phyloP scores from a whole-genome alignment of 257 asterid genomes.

The Ilex asprella region DNA sequence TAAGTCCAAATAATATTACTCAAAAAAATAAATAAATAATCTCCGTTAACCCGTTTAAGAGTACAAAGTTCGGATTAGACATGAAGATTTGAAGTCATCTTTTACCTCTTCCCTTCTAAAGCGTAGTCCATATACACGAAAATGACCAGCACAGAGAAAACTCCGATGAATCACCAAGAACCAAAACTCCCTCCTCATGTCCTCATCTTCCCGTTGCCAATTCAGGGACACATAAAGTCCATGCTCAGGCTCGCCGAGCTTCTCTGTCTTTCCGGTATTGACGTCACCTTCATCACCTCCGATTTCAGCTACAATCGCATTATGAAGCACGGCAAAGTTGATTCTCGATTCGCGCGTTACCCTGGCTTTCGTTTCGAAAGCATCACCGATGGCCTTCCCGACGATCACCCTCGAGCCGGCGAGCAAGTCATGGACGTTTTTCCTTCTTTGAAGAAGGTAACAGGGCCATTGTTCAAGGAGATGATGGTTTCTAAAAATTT shows the following conservation, averaged over 20 bases:
- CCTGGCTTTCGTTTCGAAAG: neutral
- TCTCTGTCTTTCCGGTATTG: neutral
- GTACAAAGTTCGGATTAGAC: too few species aligned
- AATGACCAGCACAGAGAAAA: too few species aligned
- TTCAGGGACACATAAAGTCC: slow-evolving; percentile 1
- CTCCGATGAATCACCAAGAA: too few species aligned
- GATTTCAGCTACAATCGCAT: neutral
- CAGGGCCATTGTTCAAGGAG: neutral
- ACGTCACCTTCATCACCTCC: slow-evolving; percentile 1
- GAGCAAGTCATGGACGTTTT: neutral
- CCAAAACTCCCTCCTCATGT: neutral
- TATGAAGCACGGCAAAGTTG: neutral
- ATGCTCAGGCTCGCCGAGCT: slow-evolving; percentile 3
- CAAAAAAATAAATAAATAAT: too few species aligned
- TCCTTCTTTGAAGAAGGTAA: neutral
- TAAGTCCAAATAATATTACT: too few species aligned
- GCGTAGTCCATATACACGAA: too few species aligned
- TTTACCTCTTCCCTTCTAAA: too few species aligned
- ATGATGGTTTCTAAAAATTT: neutral
- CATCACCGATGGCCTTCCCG: neutral
- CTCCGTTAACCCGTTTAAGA: too few species aligned
- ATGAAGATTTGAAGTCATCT: too few species aligned
- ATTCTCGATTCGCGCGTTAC: neutral
- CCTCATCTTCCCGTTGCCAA: neutral
- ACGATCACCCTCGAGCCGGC: neutral